phyloP scores from a whole-genome alignment of 2,329 filamentous ascomycete genomes.

The Coleophoma eucalyptorum region DNA sequence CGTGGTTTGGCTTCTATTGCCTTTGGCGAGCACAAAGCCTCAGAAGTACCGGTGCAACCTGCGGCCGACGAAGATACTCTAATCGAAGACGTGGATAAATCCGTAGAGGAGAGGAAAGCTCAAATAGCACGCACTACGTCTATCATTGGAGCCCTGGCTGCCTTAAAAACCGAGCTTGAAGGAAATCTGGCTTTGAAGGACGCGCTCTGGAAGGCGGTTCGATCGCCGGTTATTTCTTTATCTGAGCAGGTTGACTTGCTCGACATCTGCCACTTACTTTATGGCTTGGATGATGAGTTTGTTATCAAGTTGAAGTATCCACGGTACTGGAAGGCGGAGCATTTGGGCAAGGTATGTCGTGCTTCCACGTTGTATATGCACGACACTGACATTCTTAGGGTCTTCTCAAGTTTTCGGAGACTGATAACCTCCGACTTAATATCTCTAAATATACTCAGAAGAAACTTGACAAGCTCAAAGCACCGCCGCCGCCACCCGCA shows the following conservation, averaged over 20 bases:
- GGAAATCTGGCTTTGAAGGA: conserved; percentile 39
- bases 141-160: conserved; percentile 41
- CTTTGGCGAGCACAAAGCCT: conserved; percentile 49
- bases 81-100: conserved; percentile 41
- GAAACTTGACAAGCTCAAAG: conserved; percentile 1
- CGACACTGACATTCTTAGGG: conserved; percentile 14
- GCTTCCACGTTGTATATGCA: background rate
- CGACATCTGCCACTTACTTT: conserved; percentile 47
- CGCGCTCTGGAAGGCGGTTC: conserved; percentile 45
- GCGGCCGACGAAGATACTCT: conserved; percentile 34
- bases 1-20: conserved; percentile 60
- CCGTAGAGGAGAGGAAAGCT: conserved; percentile 40
- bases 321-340: conserved; percentile 38
- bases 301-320: conserved; percentile 43
- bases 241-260: conserved; percentile 46
- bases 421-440: conserved; percentile 21
- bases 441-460: conserved; percentile 3
- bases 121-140: conserved; percentile 44
- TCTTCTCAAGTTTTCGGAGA: conserved; percentile 22
- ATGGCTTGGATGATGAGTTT: conserved; percentile 42
- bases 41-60: conserved; percentile 16
- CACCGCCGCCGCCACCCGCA: background rate
- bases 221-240: conserved; percentile 42
- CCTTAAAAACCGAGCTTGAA: conserved; percentile 43
- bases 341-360: conserved; percentile 31